Evolutionary conservation across 2,329 filamentous ascomycete species (phyloP).

Genomic region (Harringtonia aguacate): DNA sequence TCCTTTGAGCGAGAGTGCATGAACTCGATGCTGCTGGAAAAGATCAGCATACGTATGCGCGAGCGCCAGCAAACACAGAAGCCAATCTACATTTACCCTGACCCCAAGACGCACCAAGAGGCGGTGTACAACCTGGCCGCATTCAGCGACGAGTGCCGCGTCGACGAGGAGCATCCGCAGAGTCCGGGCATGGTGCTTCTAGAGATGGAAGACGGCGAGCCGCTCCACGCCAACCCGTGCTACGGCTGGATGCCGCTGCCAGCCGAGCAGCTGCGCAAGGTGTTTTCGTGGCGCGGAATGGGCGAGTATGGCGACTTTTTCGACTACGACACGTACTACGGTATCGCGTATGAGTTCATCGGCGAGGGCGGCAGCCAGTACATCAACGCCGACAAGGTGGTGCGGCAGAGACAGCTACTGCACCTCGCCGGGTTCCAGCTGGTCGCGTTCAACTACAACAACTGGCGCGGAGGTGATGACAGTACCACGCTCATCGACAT

Average conservation of each 20-base stretch:
- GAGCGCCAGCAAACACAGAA: background rate
- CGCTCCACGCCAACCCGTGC: background rate
- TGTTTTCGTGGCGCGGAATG: background rate
- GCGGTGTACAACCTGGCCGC: background rate
- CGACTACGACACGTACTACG: background rate
- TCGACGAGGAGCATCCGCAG: background rate
- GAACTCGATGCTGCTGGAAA: background rate
- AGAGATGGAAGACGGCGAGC: background rate
- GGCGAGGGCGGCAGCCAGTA: background rate
- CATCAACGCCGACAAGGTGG: conserved; percentile 1
- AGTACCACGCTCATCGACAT: conserved; percentile 2
- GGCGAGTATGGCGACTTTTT: background rate
- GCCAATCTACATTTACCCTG: background rate
- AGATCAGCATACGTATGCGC: background rate
- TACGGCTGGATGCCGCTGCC: conserved; percentile 1
- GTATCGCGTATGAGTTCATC: conserved; percentile 1
- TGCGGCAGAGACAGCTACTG: background rate
- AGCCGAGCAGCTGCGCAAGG: background rate
- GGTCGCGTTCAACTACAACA: background rate
- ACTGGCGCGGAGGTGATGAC: conserved; percentile 1
- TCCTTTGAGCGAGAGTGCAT: background rate
- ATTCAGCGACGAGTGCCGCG: background rate
- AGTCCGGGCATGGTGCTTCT: background rate
- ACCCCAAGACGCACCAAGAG: background rate
- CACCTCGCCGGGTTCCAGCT: background rate